Evolutionary conservation across 1,284 basidiomycete species (phyloP), one percentile per base, ranked within the genome.

Genomic region (Hypsizygus ulmarius): DNA sequence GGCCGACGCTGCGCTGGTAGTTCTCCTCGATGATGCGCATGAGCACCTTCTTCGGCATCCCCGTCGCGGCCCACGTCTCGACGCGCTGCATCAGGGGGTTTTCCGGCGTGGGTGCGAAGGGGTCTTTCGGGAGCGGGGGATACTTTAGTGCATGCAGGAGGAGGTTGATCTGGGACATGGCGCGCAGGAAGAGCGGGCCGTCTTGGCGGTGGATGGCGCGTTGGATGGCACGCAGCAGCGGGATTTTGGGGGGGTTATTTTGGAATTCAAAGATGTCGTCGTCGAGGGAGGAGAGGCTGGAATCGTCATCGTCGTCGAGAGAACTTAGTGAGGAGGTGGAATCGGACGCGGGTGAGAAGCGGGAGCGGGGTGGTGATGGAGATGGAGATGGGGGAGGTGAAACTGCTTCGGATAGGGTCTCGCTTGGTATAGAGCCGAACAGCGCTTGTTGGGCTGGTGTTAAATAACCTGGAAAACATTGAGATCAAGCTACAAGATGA

Each of bases 1-100:
- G 87, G 4, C 86, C 86, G 1, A 89, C 85, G 18, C 78, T 79
- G 27, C 87, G 81, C 58, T 90, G 87, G 59, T 90, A 90, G 30
- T 83, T 86, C 66, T 90, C 88, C 42, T 89, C 84, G 44, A 88
- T 73, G 42, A 90, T 77, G 21, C 84, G 81, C 68, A 81, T 73
- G 11, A 84, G 66, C 5, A 89, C 77, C 15, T 74, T 70, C 34
- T 77, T 70, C 0, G 84, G 86, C 15, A 88, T 63, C 4, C 74
- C 77, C 3, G 59, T 62, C 15, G 64, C 53, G 0, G 68, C 65
- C 83, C 83, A 88, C 0, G 64, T 60, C 33, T 68, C 63, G 7
- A 84, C 69, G 1, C 65, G 63, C 12, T 68, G 61, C 57, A 69
- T 75, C 9, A 89, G 62, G 1, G 66, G 51, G 53, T 88, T 87